These are phyloP conservation scores for Phytophthora podocarpi DNA, from an alignment of 352 stramenopile species.

Conservation along the genomic window DNA sequence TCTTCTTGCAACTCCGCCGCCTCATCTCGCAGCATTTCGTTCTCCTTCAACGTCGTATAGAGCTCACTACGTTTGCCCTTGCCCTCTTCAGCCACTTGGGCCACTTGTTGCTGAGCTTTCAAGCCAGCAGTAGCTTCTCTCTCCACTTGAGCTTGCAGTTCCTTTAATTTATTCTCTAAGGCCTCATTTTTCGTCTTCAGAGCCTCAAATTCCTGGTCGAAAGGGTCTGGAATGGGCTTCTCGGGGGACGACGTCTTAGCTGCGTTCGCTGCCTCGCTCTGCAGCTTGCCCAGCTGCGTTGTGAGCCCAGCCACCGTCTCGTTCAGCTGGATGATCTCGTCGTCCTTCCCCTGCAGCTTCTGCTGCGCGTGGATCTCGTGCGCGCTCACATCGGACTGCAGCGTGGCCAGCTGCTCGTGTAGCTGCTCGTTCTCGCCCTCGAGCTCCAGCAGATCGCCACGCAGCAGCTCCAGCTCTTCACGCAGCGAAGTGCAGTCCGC, in stretches of 20 bases:
- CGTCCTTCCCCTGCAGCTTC: slow-evolving; percentile 30
- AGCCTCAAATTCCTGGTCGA: slow-evolving; percentile 18
- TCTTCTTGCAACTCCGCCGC: slow-evolving; percentile 39
- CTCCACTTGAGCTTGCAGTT: slow-evolving; percentile 41
- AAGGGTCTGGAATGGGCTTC: not conserved
- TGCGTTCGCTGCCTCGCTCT: not conserved
- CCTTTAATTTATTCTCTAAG: slow-evolving; percentile 40
- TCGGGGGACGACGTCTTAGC: not conserved
- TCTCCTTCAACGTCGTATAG: slow-evolving; percentile 69
- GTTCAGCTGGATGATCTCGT: slow-evolving; percentile 28
- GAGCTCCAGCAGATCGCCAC: slow-evolving; percentile 64
- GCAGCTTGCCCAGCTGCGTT: slow-evolving; percentile 6
- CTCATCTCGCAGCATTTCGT: slow-evolving; percentile 62
- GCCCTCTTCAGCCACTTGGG: slow-evolving; percentile 39
- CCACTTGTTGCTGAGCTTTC: slow-evolving; percentile 39
- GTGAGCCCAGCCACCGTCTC: slow-evolving; percentile 22
- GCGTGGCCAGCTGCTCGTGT: slow-evolving; percentile 52
- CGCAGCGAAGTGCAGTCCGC: slow-evolving; percentile 68
- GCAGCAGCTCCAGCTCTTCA: slow-evolving; percentile 67
- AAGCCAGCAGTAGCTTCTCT: slow-evolving; percentile 42
- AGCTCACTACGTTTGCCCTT: slow-evolving; percentile 65
- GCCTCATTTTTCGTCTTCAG: slow-evolving; percentile 48
- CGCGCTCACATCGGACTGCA: slow-evolving; percentile 39
- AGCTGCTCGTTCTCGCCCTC: slow-evolving; percentile 69
- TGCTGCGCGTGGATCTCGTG: slow-evolving; percentile 14